Evolutionary conservation across 1,284 basidiomycete species (phyloP), one percentile per base, ranked within the genome.

Genomic region (Chondrostereum purpureum): DNA sequence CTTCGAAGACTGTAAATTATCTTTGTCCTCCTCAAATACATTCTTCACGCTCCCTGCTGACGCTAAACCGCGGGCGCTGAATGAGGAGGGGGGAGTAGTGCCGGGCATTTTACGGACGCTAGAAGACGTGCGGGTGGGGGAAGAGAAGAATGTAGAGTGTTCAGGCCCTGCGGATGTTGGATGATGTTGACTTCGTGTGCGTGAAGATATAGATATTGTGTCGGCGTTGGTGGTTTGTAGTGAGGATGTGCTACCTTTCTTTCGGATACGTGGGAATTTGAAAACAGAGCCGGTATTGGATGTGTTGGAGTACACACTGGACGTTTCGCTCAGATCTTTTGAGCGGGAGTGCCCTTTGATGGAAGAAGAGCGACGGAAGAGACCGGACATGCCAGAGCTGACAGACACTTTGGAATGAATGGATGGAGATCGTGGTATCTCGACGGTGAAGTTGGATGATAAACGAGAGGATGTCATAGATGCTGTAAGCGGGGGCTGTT

Each of bases 371-470:
- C 80, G 73, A 20, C 74, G 75, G 47, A 88, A 69, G 23, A 87
- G 60, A 43, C 72, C 75, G 27, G 80, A 70, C 37, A 87, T 65
- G 1, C 72, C 70, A 27, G 83, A 82, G 13, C 74, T 67, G 18
- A 78, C 67, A 0, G 84, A 86, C 37, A 64, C 62, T 55, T 73
- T 80, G 31, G 83, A 84, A 43, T 67, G 68, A 17, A 83, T 59
- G 6, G 84, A 86, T 14, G 78, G 69, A 3, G 82, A 63, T 27
- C 77, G 72, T 12, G 64, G 62, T 36, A 73, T 55, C 46, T 75
- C 74, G 42, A 71, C 62, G 49, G 71, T 70, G 55, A 76, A 77
- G 51, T 73, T 74, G 33, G 73, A 75, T 14, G 74, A 60, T 18
- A 69, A 65, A 22, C 70, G 74, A 50, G 60, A 58, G 36, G 40